Percentiles rank a stretch among this genome's conserved stretches.
Conservation (phyloP, 148 eudicot genomes). For the Rhododendron henanense region DNA sequence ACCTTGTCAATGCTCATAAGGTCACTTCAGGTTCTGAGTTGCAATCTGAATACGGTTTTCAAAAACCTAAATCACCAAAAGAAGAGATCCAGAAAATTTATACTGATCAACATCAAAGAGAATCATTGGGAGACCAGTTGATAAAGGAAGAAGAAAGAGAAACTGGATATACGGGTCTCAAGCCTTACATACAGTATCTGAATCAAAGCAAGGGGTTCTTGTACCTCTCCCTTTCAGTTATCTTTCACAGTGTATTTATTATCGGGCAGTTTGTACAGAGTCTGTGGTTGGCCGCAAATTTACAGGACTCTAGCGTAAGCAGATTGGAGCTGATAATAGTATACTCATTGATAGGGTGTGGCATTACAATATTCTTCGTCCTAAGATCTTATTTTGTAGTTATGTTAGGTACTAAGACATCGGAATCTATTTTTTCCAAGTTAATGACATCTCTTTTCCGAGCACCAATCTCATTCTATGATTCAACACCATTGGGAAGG, state of each 20-base stretch:
- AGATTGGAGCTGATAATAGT: too few relatives aligned
- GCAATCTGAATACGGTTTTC: background rate
- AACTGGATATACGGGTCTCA: slow-evolving; percentile 46
- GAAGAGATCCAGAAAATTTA: slow-evolving; percentile 15
- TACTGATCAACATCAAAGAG: slow-evolving; percentile 11
- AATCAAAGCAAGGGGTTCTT: slow-evolving; percentile 42
- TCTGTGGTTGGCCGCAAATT: slow-evolving; percentile 44
- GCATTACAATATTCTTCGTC: too few relatives aligned
- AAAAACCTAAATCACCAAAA: background rate
- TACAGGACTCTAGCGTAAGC: slow-evolving; percentile 28
- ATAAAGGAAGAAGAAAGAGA: slow-evolving; percentile 61
- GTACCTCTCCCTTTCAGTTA: slow-evolving; percentile 31
- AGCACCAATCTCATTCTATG: too few relatives aligned
- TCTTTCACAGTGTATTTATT: slow-evolving; percentile 27
- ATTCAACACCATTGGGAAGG: slow-evolving; percentile 62
- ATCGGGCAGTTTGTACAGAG: slow-evolving; percentile 48
- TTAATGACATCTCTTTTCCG: too few relatives aligned
- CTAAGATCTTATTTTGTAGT: too few relatives aligned
- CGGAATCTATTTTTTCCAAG: slow-evolving; percentile 38
- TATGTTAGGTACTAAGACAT: too few relatives aligned
- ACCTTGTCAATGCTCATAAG: slow-evolving; percentile 40
- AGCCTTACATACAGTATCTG: slow-evolving; percentile 52
- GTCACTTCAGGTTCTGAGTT: slow-evolving; percentile 12
- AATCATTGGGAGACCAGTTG: slow-evolving; percentile 35
- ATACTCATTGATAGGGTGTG: too few relatives aligned